Base-by-base conservation (phyloP, 1,139 yeast genomes). In the Kluyveromyces marxianus region DNA sequence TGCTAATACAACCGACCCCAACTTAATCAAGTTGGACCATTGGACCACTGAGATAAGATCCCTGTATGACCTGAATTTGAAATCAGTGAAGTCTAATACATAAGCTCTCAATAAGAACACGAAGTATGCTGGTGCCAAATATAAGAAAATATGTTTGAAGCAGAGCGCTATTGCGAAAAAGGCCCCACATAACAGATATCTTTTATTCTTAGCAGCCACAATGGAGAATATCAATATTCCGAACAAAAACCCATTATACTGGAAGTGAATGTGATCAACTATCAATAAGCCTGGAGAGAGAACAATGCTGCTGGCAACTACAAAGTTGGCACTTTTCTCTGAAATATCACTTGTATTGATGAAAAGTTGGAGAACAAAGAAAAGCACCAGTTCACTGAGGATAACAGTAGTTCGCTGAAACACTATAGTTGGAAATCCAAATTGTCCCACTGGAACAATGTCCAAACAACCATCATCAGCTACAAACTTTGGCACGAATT, bases 121-220 rank as follows among this genome's bases (percentile, higher is more conserved):
- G 63, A 90, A 88, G 57, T 85, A 94, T 0, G 97, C 95, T 2
- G 98, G 98, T 0, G 98, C 97, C 55, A 94, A 71, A 63, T 90
- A 92, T 47, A 92, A 70, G 67, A 86, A 94, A 46, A 92, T 90
- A 65, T 92, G 98, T 63, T 92, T 94, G 71, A 92, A 92, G 62
- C 97, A 92, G 37, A 94, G 71, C 37, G 94, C 73, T 3, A 78
- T 71, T 0, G 95, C 71, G 67, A 90, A 94, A 67, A 83, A 73
- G 44, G 76, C 71, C 0, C 90, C 97, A 58, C 92, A 77, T 60
- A 71, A 58, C 42, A 87, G 68, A 59, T 80, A 74, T 45, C 71
- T 72, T 42, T 76, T 65, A 46, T 79, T 67, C 50, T 81, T 74
- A 0, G 94, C 95, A 33, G 81, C 77, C 37, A 83, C 81, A 37